Evolutionary conservation across 208 protist species (phyloP).

Genomic region (Leishmania braziliensis): DNA sequence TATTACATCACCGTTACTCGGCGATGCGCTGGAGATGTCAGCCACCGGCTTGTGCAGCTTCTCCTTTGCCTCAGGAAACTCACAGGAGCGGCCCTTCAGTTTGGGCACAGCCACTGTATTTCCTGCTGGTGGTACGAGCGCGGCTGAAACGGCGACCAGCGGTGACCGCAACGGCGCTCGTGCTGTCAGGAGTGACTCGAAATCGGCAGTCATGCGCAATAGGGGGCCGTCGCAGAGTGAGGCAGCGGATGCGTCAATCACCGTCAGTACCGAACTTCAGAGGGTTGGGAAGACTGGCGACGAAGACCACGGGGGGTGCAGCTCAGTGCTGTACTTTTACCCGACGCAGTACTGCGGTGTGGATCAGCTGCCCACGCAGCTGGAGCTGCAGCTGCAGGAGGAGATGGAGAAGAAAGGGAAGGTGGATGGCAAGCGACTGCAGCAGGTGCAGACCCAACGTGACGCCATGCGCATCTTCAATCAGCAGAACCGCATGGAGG

Average conservation of each 20-base stretch:
- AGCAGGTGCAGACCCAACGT: constrained; percentile 73
- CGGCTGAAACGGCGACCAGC: background rate
- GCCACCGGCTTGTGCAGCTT: background rate
- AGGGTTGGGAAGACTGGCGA: background rate
- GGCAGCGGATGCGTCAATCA: background rate
- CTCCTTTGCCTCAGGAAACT: background rate
- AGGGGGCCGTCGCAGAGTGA: background rate
- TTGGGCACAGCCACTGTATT: background rate
- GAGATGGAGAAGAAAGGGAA: constrained; percentile 85
- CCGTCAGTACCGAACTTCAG: background rate
- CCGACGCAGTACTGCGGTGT: constrained; percentile 78
- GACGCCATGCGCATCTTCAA: constrained; percentile 67
- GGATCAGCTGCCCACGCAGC: constrained; percentile 48
- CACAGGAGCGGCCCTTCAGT: background rate
- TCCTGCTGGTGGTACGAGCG: background rate
- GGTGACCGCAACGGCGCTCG: background rate
- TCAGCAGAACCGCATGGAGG: constrained; percentile 55
- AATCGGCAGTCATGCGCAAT: background rate
- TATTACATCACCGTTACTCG: background rate
- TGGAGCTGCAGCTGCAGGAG: constrained; percentile 76
- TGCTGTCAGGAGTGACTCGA: background rate
- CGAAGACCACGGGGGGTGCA: constrained; percentile 13
- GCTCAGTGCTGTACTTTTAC: constrained; percentile 47
- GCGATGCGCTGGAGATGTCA: background rate
- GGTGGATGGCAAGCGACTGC: constrained; percentile 76